phyloP scores from a whole-genome alignment of 2,329 filamentous ascomycete species.

The Hypoxylon sp. region DNA sequence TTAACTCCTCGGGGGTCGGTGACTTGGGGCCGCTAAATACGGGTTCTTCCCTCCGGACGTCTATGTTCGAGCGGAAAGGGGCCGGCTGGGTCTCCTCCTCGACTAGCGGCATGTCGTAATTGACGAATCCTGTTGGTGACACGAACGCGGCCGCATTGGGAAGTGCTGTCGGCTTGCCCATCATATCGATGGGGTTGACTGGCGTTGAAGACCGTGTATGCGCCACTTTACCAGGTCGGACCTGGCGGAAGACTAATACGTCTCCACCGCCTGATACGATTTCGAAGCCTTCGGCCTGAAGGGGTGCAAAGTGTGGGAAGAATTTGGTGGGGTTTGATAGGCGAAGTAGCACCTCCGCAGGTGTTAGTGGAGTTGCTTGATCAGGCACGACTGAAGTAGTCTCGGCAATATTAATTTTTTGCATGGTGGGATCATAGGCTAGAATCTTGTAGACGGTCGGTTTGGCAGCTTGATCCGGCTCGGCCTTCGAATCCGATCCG shows the following conservation, averaged over 20 bases:
- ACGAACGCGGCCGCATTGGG: conserved; percentile 68
- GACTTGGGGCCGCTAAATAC: conserved; percentile 59
- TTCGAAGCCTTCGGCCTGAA: conserved; percentile 73
- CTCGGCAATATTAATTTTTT: conserved; percentile 69
- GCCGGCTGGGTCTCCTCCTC: conserved; percentile 49
- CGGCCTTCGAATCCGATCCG: conserved; percentile 24
- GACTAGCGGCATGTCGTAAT: conserved; percentile 62
- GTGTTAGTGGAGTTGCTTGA: conserved; percentile 63
- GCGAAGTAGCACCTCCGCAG: conserved; percentile 69
- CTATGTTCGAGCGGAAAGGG: conserved; percentile 57
- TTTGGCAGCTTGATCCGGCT: conserved; percentile 39
- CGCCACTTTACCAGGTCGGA: conserved; percentile 50
- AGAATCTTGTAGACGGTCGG: conserved; percentile 70
- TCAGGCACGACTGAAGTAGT: conserved; percentile 67
- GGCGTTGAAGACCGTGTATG: conserved; percentile 32
- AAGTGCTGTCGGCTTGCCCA: conserved; percentile 55
- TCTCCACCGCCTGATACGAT: conserved; percentile 73
- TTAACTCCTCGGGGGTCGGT: conserved; percentile 42
- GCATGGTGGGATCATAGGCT: conserved; percentile 70
- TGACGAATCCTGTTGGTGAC: conserved; percentile 74
- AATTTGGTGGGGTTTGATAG: conserved; percentile 74
- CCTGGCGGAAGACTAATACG: conserved; percentile 74
- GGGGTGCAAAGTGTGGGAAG: conserved; percentile 69
- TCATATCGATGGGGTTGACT: conserved; percentile 71
- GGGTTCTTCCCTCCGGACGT: conserved; percentile 60